Conservation (phyloP, 305 asterid species). For the Plantago lanceolata region DNA sequence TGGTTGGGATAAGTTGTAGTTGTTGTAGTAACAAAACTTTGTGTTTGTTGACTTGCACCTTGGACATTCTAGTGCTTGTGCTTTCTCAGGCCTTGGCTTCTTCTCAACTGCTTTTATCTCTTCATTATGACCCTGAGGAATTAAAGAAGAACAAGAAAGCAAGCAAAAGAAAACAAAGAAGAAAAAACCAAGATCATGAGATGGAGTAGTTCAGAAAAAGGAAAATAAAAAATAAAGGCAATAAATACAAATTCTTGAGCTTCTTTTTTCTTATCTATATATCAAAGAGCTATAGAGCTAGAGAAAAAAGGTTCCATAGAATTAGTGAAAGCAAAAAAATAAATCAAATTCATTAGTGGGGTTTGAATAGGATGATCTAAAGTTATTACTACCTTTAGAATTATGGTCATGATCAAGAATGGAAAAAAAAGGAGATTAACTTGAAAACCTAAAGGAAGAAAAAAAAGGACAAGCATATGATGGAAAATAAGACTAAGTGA, state of each 20-base stretch:
- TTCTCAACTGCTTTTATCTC: constrained; percentile 23
- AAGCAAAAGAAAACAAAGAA: constrained; percentile 22
- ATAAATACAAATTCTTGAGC: constrained; percentile 3
- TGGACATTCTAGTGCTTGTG: constrained; percentile 43
- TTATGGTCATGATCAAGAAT: constrained; percentile 25
- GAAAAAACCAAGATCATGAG: constrained; percentile 3
- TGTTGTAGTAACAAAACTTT: constrained; percentile 53
- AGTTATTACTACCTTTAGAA: constrained; percentile 6
- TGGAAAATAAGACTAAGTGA: constrained; percentile 23
- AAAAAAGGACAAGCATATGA: constrained; percentile 18
- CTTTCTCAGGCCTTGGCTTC: constrained; percentile 40
- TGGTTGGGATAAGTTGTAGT: constrained; percentile 50
- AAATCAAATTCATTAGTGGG: constrained; percentile 28
- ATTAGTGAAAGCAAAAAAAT: constrained; percentile 5
- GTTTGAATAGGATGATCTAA: constrained; percentile 26
- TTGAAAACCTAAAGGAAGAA: constrained; percentile 18
- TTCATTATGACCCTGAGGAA: constrained; percentile 32
- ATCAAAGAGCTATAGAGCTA: too few species aligned
- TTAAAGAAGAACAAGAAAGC: neutral
- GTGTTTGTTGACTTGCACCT: constrained; percentile 53
- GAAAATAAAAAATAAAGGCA: neutral
- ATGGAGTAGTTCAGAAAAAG: constrained; percentile 6
- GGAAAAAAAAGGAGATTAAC: neutral
- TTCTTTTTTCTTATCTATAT: neutral
- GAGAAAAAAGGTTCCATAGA: constrained; percentile 20